Percentiles rank a stretch among this genome's conserved stretches.
Conservation (phyloP, 2,329 filamentous ascomycete genomes). For the Daldinia eschscholtzii region DNA sequence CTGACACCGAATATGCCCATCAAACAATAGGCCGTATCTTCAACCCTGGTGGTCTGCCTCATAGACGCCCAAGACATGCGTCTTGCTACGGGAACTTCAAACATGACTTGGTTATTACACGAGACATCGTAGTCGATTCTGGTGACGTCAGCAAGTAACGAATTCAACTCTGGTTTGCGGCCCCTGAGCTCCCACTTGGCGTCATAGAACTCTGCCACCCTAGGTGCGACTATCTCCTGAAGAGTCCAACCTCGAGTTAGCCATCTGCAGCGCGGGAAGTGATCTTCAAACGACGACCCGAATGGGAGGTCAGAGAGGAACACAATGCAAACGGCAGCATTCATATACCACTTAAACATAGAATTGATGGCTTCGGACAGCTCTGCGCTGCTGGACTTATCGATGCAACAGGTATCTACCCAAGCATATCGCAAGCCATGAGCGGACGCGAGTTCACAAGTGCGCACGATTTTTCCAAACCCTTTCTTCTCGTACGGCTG, state of each 20-base stretch:
- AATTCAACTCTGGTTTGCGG: constrained; percentile 28
- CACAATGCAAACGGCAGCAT: constrained; percentile 37
- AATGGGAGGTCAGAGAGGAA: constrained; percentile 34
- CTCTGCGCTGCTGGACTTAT: constrained; percentile 44
- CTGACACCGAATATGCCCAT: constrained; percentile 46
- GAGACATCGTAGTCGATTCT: constrained; percentile 33
- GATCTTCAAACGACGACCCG: constrained; percentile 3
- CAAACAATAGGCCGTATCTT: constrained; percentile 48
- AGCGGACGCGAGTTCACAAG: constrained; percentile 26
- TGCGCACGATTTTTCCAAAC: constrained; percentile 32
- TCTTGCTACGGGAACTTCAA: constrained; percentile 36
- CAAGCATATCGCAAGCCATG: constrained; percentile 39
- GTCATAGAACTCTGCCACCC: constrained; percentile 41
- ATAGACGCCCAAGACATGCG: constrained; percentile 47
- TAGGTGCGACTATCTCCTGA: constrained; percentile 45
- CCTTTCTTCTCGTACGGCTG: constrained; percentile 11
- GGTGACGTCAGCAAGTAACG: constrained; percentile 36
- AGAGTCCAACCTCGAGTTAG: constrained; percentile 42
- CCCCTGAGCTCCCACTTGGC: constrained; percentile 32
- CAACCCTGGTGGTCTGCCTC: constrained; percentile 42
- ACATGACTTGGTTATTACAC: constrained; percentile 25
- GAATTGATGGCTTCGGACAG: constrained; percentile 45
- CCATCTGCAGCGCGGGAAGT: constrained; percentile 33
- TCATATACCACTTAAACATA: constrained; percentile 43
- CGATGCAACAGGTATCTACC: constrained; percentile 45